phyloP scores from a whole-genome alignment of 495 filamentous ascomycete genomes.

The Aspergillus incahuasiensis region DNA sequence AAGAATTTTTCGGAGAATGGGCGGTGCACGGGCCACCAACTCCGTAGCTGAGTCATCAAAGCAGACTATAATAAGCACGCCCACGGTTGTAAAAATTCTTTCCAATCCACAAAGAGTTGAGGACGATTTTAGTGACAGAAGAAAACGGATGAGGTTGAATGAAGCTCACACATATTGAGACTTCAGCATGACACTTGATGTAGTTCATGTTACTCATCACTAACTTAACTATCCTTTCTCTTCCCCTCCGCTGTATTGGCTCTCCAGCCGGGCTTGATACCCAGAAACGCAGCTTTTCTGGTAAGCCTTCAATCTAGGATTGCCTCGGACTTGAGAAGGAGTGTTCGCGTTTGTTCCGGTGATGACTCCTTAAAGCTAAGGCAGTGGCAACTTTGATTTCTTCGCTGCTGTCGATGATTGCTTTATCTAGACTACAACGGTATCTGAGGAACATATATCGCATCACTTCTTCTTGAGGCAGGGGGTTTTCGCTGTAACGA shows the following conservation, averaged over 20 bases:
- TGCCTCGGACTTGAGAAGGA: slow-evolving; percentile 8
- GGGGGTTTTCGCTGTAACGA: slow-evolving; percentile 13
- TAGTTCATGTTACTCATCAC: slow-evolving; percentile 2
- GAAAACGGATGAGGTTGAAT: slow-evolving; percentile 15
- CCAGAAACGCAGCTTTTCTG: slow-evolving; percentile 20
- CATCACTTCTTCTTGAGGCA: slow-evolving; percentile 6
- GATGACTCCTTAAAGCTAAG: slow-evolving; percentile 49
- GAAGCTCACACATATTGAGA: slow-evolving; percentile 7
- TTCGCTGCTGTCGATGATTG: slow-evolving; percentile 68
- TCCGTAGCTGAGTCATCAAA: slow-evolving; percentile 33
- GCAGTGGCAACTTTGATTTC: slow-evolving; percentile 65
- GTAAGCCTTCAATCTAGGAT: slow-evolving; percentile 22
- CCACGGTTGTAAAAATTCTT: slow-evolving; percentile 14
- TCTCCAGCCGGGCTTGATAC: slow-evolving; percentile 7
- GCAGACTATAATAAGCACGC: slow-evolving; percentile 25
- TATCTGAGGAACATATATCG: slow-evolving; percentile 73
- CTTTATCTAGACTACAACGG: slow-evolving; percentile 90
- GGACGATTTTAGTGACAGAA: slow-evolving; percentile 2
- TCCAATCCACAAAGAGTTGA: slow-evolving; percentile 1
- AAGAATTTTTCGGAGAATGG: slow-evolving; percentile 30
- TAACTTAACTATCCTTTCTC: slow-evolving; percentile 12
- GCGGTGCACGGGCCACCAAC: slow-evolving; percentile 13
- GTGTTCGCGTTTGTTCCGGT: slow-evolving; percentile 22
- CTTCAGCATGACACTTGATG: slow-evolving; percentile 15
- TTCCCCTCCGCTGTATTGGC: slow-evolving; percentile 6